Evolutionary conservation across 306 rosid species (phyloP).

Genomic region (Calophaca sinica): DNA sequence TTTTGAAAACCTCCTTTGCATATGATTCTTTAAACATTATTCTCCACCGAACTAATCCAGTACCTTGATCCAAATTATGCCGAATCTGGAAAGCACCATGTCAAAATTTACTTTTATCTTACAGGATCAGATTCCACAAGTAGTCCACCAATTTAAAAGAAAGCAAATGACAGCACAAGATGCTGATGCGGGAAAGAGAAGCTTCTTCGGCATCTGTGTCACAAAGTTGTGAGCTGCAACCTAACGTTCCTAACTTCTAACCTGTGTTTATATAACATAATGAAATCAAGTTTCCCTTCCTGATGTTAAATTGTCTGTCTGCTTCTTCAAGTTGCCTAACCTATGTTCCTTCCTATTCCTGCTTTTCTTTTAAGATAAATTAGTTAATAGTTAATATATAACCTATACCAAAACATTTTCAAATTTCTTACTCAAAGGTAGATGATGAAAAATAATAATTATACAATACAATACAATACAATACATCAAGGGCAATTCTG

Average conservation of each 20-base stretch:
- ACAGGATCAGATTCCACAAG: slow-evolving; percentile 76
- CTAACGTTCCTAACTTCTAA: slow-evolving; percentile 26
- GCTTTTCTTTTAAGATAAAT: slow-evolving; percentile 19
- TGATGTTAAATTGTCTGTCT: slow-evolving; percentile 14
- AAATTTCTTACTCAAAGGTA: slow-evolving; percentile 2
- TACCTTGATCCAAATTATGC: slow-evolving; percentile 46
- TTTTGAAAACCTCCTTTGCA: slow-evolving; percentile 47
- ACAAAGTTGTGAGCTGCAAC: slow-evolving; percentile 46
- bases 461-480: slow-evolving; percentile 6
- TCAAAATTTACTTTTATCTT: slow-evolving; percentile 62
- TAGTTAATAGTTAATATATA: slow-evolving; percentile 1
- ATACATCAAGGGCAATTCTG: slow-evolving; percentile 1
- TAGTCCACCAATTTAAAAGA: slow-evolving; percentile 58
- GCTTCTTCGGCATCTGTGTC: slow-evolving; percentile 65
- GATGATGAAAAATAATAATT: neutral
- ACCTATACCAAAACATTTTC: neutral
- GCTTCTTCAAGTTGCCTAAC: slow-evolving; percentile 28
- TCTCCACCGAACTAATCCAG: slow-evolving; percentile 48
- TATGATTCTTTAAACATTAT: slow-evolving; percentile 49
- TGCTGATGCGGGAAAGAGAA: slow-evolving; percentile 58
- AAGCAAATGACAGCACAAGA: slow-evolving; percentile 35
- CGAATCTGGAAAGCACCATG: slow-evolving; percentile 54
- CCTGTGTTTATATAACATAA: slow-evolving; percentile 19
- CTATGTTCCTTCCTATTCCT: slow-evolving; percentile 38
- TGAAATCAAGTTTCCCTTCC: slow-evolving; percentile 34